Evolutionary conservation across 352 stramenopile species (phyloP).

Genomic region (Globisporangium carolinianum): DNA sequence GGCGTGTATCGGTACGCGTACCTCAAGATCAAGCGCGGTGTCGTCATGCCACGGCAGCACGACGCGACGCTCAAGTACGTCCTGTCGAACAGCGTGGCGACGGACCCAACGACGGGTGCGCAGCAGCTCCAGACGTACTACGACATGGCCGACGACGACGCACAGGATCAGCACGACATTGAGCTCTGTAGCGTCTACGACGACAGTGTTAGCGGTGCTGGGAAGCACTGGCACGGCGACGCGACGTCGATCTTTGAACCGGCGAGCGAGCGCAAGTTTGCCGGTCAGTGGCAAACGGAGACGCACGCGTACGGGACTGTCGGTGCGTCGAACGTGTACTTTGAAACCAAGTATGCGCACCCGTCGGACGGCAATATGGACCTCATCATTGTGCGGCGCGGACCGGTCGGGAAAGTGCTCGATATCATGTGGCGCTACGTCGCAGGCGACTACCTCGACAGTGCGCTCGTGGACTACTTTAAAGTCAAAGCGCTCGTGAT

Average conservation of each 20-base stretch:
- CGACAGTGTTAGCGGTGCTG: slow-evolving; percentile 20
- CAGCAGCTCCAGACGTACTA: slow-evolving; percentile 70
- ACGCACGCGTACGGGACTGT: slow-evolving; percentile 41
- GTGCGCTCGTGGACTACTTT: slow-evolving; percentile 55
- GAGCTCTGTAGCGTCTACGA: slow-evolving; percentile 77
- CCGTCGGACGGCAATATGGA: slow-evolving; percentile 78
- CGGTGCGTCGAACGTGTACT: slow-evolving; percentile 73
- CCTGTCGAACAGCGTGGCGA: slow-evolving; percentile 41
- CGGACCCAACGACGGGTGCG: slow-evolving; percentile 33
- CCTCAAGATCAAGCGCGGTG: slow-evolving; percentile 60
- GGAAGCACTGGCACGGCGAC: slow-evolving; percentile 60
- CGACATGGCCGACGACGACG: slow-evolving; percentile 51
- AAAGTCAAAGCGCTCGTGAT: slow-evolving; percentile 79
- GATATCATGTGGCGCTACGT: slow-evolving; percentile 53
- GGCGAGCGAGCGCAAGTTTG: slow-evolving; percentile 54
- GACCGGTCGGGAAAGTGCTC: slow-evolving; percentile 29
- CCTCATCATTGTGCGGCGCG: slow-evolving; percentile 61
- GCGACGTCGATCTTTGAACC: slow-evolving; percentile 51
- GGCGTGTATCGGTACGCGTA: slow-evolving; percentile 68
- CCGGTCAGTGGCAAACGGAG: slow-evolving; percentile 42
- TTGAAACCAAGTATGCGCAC: slow-evolving; percentile 74
- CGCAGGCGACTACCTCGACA: slow-evolving; percentile 45
- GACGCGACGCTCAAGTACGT: slow-evolving; percentile 68
- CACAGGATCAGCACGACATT: slow-evolving; percentile 60
- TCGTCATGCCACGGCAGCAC: slow-evolving; percentile 44